Evolutionary conservation across 441 rosid genomes (phyloP), one percentile per base, ranked within the genome.

Genomic region (Croton setiger): DNA sequence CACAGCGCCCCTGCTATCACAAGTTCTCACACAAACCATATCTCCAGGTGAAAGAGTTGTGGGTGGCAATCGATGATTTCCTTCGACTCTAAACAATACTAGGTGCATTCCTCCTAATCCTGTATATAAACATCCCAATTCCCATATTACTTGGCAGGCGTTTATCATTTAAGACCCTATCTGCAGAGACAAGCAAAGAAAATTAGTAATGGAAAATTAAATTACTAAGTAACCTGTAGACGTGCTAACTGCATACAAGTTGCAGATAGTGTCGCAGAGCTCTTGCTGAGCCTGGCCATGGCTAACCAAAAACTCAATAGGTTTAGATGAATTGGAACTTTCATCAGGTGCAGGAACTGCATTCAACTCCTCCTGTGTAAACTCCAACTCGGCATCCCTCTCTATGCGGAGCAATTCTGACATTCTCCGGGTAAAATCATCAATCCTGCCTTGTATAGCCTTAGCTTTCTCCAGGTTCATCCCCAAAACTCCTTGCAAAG

Each of bases 51-150:
- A 92, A 72, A 92, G 93, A 33, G 88, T 87, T 7, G 96, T 90
- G 13, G 98, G 98, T 5, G 98, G 98, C 66, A 94, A 79, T 65
- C 96, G 83, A 64, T 90, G 97, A 78, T 87, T 88, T 59, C 88
- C 87, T 76, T 93, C 97, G 64, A 81, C 91, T 80, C 86, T 87
- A 77, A 94, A 92, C 83, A 84, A 65, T 66, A 94, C 93, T 74
- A 91, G 85, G 78, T 91, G 88, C 98, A 94, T 87, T 78, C 97
- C 98, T 70, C 97, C 97, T 36, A 94, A 79, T 48, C 97, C 98
- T 94, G 89, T 63, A 53, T 64, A 63, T 57, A 78, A 31, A 72
- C 31, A 27, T 61, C 44, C 68, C 67, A 52, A 70, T 68, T 64
- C 67, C 66, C 49, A 61, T 54, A 66, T 80, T 57, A 77, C 27